phyloP scores from a whole-genome alignment of 2,329 filamentous ascomycete genomes.

The Neofusicoccum umdonicola region DNA sequence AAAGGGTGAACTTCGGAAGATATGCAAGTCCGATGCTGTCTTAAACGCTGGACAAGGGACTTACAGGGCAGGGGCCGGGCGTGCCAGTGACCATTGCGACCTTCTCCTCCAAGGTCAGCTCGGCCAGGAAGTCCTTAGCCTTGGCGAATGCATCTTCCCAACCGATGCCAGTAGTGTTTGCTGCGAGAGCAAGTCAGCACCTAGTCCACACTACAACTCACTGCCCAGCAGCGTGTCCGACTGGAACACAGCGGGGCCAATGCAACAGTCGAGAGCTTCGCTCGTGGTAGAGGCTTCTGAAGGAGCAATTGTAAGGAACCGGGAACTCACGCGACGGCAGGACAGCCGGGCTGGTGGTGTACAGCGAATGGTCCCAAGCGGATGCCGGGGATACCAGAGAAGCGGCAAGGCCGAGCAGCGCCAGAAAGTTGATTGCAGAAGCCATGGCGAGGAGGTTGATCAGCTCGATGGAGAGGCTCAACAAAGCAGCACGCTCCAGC shows the following conservation, averaged over 20 bases:
- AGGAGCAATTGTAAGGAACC: too few species aligned
- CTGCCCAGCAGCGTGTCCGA: not conserved
- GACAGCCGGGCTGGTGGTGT: constrained; percentile 7
- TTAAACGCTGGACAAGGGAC: not conserved
- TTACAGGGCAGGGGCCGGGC: constrained; percentile 14
- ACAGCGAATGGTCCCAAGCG: constrained; percentile 16
- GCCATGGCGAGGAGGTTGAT: constrained; percentile 7
- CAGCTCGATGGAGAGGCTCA: constrained; percentile 1
- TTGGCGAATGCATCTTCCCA: constrained; percentile 38
- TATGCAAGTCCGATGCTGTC: not conserved
- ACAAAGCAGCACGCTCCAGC: not conserved
- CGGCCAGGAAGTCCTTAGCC: constrained; percentile 34
- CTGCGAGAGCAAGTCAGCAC: not conserved
- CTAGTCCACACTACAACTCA: not conserved
- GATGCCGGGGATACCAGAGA: not conserved
- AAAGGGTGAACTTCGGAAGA: constrained; percentile 2
- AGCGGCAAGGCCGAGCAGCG: constrained; percentile 8
- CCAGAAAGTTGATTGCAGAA: constrained; percentile 12
- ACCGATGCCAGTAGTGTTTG: constrained; percentile 20
- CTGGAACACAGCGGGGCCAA: not conserved
- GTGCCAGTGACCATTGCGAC: constrained; percentile 32
- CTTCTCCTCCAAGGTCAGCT: constrained; percentile 40
- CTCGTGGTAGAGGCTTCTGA: too few species aligned
- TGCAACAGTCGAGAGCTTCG: not conserved
- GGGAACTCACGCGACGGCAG: constrained; percentile 11